Evolutionary conservation across 2,329 filamentous ascomycete genomes (phyloP).

Genomic region (Aaosphaeria pasadenensis): DNA sequence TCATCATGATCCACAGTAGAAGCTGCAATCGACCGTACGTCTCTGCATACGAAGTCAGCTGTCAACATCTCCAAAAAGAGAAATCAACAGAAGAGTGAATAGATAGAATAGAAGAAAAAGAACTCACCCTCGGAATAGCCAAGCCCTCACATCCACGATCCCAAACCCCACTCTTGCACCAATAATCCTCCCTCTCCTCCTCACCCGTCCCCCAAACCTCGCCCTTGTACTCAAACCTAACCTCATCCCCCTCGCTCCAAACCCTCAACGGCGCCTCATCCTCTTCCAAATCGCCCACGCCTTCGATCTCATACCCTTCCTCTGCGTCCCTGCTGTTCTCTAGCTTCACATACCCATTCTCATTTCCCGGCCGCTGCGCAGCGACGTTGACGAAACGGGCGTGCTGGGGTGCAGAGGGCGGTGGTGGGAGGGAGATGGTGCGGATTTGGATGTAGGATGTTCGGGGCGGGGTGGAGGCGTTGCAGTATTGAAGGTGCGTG

Average conservation of each 20-base stretch:
- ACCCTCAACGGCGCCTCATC: not conserved
- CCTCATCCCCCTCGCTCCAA: not conserved
- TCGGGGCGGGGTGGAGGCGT: not conserved
- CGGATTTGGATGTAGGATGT: not conserved
- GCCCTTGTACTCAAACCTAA: too few species aligned
- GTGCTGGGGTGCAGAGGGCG: not conserved
- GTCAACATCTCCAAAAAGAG: not conserved
- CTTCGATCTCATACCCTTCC: not conserved
- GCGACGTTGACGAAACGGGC: not conserved
- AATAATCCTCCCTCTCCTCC: not conserved
- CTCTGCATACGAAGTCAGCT: not conserved
- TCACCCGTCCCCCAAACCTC: not conserved
- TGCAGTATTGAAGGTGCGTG: not conserved
- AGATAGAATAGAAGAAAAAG: not conserved
- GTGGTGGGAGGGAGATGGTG: not conserved
- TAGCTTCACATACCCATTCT: not conserved
- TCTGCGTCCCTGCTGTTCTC: not conserved
- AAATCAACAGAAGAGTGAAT: not conserved
- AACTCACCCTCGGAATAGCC: not conserved
- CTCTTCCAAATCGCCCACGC: not conserved
- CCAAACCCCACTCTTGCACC: not conserved
- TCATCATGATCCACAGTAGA: not conserved
- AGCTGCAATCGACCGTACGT: not conserved
- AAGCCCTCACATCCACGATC: not conserved
- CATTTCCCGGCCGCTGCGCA: not conserved